Conservation (phyloP, 176 grass and related monocot genomes). For the Eragrostis nindensis region DNA sequence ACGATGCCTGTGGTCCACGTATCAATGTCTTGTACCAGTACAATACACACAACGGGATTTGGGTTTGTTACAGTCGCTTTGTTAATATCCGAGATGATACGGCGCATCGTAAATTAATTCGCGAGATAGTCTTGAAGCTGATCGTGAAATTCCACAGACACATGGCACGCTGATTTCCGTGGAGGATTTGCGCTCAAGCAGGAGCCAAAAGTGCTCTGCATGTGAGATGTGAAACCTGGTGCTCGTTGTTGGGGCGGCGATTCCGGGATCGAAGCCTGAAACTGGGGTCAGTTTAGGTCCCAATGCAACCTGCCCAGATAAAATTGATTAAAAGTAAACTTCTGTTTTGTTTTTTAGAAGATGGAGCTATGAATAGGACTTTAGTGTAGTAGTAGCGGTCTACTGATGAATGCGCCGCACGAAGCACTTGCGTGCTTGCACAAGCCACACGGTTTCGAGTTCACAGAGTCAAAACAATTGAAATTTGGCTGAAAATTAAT, state of each 20-base stretch:
- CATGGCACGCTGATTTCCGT: not conserved
- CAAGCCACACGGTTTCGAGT: not conserved
- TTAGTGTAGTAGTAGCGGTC: too few relatives aligned
- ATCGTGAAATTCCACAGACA: too few relatives aligned
- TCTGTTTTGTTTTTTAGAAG: too few relatives aligned
- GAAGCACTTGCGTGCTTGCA: not conserved
- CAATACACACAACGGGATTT: not conserved
- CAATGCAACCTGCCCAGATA: not conserved
- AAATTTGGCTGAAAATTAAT: too few relatives aligned
- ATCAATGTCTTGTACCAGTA: constrained; percentile 18
- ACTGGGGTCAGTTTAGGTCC: constrained; percentile 20
- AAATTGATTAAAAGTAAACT: too few relatives aligned
- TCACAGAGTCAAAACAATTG: not conserved
- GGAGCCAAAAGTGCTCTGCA: too few relatives aligned
- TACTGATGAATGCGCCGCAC: not conserved
- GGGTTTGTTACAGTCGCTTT: not conserved
- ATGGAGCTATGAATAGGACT: not conserved
- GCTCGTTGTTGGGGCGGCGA: not conserved
- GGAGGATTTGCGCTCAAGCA: not conserved
- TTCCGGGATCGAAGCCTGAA: constrained; percentile 31
- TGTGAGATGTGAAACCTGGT: not conserved
- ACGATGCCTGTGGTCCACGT: not conserved
- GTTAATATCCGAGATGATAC: not conserved
- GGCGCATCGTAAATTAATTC: not conserved
- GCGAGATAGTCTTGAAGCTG: not conserved